A percentile compares a stretch with the other conserved stretches of the same genome.
These are phyloP conservation scores for Dispira simplex DNA, from an alignment of 192 early-diverging fungal genomes.

Conservation along the genomic window DNA sequence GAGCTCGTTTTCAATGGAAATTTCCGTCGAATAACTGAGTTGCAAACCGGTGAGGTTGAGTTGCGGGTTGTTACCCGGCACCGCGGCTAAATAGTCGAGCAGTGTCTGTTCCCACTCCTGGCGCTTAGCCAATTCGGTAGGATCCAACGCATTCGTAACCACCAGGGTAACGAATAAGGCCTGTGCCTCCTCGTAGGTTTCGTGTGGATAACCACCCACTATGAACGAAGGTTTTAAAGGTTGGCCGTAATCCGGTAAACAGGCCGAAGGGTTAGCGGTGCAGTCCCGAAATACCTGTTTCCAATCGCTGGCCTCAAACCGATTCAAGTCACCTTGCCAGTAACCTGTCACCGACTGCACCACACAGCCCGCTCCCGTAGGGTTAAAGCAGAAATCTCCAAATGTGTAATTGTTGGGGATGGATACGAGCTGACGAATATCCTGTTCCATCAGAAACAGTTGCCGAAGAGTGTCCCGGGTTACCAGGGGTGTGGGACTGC, in stretches of 20 bases:
- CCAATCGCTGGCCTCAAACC: conserved; percentile 29
- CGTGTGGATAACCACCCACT: conserved; percentile 29
- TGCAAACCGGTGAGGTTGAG: conserved; percentile 18
- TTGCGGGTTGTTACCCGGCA: conserved; percentile 12
- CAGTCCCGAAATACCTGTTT: conserved; percentile 26
- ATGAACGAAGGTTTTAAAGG: conserved; percentile 44
- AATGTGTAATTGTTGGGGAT: conserved; percentile 21
- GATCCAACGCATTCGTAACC: conserved; percentile 31
- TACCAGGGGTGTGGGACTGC: conserved; percentile 20
- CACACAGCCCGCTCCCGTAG: conserved; percentile 38
- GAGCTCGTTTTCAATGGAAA: conserved; percentile 40
- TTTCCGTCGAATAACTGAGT: conserved; percentile 42
- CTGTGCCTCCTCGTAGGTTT: conserved; percentile 25
- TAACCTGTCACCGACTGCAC: conserved; percentile 49
- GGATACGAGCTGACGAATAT: conserved; percentile 25
- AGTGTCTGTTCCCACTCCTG: conserved; percentile 37
- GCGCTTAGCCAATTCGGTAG: conserved; percentile 18
- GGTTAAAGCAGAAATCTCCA: conserved; percentile 40
- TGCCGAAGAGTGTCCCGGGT: conserved; percentile 22
- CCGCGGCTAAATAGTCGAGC: conserved; percentile 19
- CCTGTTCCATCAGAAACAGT: conserved; percentile 32
- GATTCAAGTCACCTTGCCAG: conserved; percentile 32
- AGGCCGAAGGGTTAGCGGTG: conserved; percentile 26
- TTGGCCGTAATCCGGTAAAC: conserved; percentile 43
- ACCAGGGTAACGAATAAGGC: conserved; percentile 45